These are phyloP conservation scores for Sinapis alba DNA, from an alignment of 441 rosid genomes.

Conservation along the genomic window DNA sequence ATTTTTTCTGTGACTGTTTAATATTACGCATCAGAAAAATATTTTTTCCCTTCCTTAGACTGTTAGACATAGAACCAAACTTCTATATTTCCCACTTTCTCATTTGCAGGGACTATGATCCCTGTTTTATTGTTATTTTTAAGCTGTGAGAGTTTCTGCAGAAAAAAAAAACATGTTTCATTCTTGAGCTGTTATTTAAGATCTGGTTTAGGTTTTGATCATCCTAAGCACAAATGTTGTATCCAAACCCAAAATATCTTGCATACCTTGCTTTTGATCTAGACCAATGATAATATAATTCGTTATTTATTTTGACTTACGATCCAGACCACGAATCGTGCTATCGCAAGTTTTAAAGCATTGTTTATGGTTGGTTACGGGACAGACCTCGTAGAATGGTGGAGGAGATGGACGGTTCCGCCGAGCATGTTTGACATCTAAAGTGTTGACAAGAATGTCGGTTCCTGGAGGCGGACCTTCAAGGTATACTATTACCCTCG, in stretches of 20 bases:
- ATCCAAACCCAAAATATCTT: background rate
- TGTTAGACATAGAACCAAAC: background rate
- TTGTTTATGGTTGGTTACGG: slow-evolving; percentile 2
- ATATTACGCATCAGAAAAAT: background rate
- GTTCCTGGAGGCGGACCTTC: slow-evolving; percentile 95
- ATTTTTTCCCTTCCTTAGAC: background rate
- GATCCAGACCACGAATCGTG: background rate
- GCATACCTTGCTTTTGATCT: background rate
- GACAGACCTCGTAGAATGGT: slow-evolving; percentile 66
- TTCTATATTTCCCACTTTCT: background rate
- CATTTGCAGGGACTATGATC: background rate
- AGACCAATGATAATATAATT: background rate
- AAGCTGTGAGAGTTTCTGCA: background rate
- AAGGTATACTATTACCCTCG: slow-evolving; percentile 59
- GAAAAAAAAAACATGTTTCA: background rate
- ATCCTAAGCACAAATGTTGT: background rate
- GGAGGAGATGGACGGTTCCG: slow-evolving; percentile 64
- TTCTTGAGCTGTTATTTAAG: background rate
- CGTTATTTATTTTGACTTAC: background rate
- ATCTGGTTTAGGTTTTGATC: background rate
- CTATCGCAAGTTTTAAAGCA: background rate
- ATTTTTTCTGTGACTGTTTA: background rate
- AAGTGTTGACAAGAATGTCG: slow-evolving; percentile 76
- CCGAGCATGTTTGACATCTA: slow-evolving; percentile 71
- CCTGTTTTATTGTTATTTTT: background rate